A percentile compares a stretch with the other conserved stretches of the same genome.
Evolutionary conservation across 495 filamentous ascomycete species (phyloP).

Genomic region (Tetracladium marchalianum): DNA sequence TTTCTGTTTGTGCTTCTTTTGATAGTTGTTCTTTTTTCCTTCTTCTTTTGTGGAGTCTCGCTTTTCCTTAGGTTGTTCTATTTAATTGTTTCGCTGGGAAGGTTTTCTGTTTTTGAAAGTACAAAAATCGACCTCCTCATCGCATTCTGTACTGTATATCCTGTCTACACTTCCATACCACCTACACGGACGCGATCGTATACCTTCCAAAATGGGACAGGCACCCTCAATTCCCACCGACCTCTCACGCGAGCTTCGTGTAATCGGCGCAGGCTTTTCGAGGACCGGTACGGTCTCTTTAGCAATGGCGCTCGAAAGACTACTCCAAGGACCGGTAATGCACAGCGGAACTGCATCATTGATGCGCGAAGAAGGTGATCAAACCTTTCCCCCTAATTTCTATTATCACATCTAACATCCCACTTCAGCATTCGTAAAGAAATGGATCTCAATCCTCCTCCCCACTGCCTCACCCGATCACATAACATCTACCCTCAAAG

Average conservation of each 20-base stretch:
- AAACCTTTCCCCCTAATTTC: neutral
- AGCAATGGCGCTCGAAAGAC: constrained; percentile 32
- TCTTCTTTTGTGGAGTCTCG: too few species aligned
- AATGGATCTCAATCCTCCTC: constrained; percentile 20
- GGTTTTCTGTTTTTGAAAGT: too few species aligned
- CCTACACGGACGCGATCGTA: too few species aligned
- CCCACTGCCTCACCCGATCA: constrained; percentile 15
- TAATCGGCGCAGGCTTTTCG: constrained; percentile 41
- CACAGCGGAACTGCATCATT: constrained; percentile 27
- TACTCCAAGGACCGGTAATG: constrained; percentile 31
- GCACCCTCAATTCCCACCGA: constrained; percentile 25
- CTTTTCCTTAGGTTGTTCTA: too few species aligned
- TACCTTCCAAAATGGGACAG: constrained; percentile 17
- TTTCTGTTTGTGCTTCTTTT: too few species aligned
- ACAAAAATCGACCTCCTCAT: too few species aligned
- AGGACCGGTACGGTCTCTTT: constrained; percentile 42
- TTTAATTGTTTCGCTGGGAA: too few species aligned
- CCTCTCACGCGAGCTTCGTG: constrained; percentile 25
- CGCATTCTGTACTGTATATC: too few species aligned
- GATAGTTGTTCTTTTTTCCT: too few species aligned
- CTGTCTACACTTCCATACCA: too few species aligned
- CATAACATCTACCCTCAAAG: constrained; percentile 15
- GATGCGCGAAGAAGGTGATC: constrained; percentile 24
- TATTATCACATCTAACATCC: neutral
- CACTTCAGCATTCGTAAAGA: constrained; percentile 17